Conservation (phyloP, 2,329 filamentous ascomycete species). For the Aspergillus hortae region DNA sequence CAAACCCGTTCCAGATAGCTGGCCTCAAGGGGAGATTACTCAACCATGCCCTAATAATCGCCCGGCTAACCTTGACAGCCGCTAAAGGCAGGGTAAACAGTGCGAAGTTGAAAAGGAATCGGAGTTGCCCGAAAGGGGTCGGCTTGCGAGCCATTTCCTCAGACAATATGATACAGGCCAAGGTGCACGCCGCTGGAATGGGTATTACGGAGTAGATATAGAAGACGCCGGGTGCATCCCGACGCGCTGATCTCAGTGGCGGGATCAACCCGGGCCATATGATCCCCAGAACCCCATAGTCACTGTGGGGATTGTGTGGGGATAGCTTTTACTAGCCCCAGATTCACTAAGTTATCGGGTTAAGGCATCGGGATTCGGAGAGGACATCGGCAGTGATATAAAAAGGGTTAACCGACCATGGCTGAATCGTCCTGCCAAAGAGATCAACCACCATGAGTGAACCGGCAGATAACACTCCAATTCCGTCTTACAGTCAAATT, state of each 20-base stretch:
- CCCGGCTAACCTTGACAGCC: neutral
- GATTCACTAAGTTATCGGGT: no score
- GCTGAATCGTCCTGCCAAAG: no score
- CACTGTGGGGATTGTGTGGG: no score
- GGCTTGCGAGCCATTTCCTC: neutral
- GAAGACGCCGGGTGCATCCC: neutral
- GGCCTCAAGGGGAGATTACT: neutral
- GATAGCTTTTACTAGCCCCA: no score
- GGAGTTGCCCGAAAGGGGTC: neutral
- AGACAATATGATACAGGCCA: neutral
- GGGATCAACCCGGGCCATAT: neutral
- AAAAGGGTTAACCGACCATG: no score
- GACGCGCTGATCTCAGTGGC: neutral
- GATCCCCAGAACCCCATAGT: no score
- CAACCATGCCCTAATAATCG: neutral
- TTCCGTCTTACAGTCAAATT: conserved; percentile 23
- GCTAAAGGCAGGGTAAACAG: neutral
- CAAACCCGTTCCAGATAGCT: neutral
- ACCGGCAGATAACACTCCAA: neutral
- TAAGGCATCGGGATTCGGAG: no score
- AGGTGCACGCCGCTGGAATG: no score
- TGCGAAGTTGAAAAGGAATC: neutral
- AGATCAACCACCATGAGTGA: neutral
- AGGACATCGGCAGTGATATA: no score
- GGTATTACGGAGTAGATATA: neutral